Evolutionary conservation across 1,139 yeast genomes (phyloP).

Genomic region (Hanseniaspora uvarum): DNA sequence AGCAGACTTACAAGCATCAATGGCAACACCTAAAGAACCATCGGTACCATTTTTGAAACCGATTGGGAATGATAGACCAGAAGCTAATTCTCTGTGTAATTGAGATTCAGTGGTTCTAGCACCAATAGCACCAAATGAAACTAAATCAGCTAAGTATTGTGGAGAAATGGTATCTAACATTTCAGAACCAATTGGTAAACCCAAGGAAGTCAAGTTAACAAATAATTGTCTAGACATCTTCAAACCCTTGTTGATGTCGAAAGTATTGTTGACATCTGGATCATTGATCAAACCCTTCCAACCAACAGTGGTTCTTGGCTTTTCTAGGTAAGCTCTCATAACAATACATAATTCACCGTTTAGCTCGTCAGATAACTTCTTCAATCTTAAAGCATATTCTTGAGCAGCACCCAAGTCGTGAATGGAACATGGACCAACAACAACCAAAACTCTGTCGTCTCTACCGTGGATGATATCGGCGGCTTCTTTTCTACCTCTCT

Average conservation of each 20-base stretch:
- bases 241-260: constrained; percentile 90
- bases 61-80: constrained; percentile 93
- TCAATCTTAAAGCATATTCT: constrained; percentile 70
- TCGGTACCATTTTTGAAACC: constrained; percentile 99
- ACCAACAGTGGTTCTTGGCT: constrained; percentile 97
- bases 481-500: constrained; percentile 67
- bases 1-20: constrained; percentile 90
- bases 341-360: constrained; percentile 67
- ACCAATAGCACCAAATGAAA: constrained; percentile 95
- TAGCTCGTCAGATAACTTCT: constrained; percentile 57
- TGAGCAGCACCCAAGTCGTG: constrained; percentile 85
- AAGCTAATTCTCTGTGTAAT: constrained; percentile 91
- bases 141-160: constrained; percentile 84
- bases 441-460: constrained; percentile 71
- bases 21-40: constrained; percentile 84
- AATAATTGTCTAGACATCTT: constrained; percentile 78
- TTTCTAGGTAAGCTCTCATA: constrained; percentile 96
- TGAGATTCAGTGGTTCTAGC: constrained; percentile 98
- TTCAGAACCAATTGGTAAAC: constrained; percentile 88
- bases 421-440: constrained; percentile 93
- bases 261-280: constrained; percentile 86
- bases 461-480: constrained; percentile 58
- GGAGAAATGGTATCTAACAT: constrained; percentile 98
- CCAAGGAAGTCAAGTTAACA: constrained; percentile 65
- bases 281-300: constrained; percentile 98